These are phyloP conservation scores for Mediolabrus comicus DNA, from an alignment of 108 stramenopile species.

Conservation along the genomic window DNA sequence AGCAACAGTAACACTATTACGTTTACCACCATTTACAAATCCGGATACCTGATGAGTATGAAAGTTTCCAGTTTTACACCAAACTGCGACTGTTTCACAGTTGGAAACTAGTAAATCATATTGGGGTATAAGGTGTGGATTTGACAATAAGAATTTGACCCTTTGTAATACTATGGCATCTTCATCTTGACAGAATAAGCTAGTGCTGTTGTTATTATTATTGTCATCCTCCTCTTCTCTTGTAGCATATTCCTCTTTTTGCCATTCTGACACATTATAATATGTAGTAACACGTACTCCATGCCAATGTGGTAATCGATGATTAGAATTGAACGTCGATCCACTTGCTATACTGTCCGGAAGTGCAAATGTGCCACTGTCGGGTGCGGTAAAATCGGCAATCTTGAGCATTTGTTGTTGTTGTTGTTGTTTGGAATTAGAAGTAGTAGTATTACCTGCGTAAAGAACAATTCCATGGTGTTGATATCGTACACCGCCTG, in stretches of 20 bases:
- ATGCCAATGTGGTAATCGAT: conserved; percentile 10
- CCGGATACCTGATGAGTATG: conserved; percentile 10
- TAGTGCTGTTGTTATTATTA: background rate
- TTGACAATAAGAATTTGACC: conserved; percentile 13
- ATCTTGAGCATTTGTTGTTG: conserved; percentile 11
- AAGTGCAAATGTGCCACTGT: conserved; percentile 12
- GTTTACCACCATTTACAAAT: conserved; percentile 18
- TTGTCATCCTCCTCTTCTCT: background rate
- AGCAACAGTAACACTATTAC: conserved; percentile 13
- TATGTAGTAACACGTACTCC: conserved; percentile 10
- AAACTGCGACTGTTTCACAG: conserved; percentile 53
- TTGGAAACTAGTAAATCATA: conserved; percentile 44
- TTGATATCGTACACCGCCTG: conserved; percentile 27
- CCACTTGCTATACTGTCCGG: conserved; percentile 18
- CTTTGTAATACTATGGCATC: conserved; percentile 1
- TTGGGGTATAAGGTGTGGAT: conserved; percentile 27
- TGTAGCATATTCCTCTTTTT: conserved; percentile 43
- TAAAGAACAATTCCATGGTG: conserved; percentile 55
- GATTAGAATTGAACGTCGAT: conserved; percentile 1
- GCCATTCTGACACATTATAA: conserved; percentile 31
- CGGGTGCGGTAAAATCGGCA: conserved; percentile 42
- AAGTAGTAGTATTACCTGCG: background rate
- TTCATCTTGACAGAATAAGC: background rate
- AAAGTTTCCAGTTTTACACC: conserved; percentile 43
- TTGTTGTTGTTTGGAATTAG: background rate